These are phyloP conservation scores for Pichia sp. DNA, from an alignment of 1,139 yeast species.

Conservation along the genomic window DNA sequence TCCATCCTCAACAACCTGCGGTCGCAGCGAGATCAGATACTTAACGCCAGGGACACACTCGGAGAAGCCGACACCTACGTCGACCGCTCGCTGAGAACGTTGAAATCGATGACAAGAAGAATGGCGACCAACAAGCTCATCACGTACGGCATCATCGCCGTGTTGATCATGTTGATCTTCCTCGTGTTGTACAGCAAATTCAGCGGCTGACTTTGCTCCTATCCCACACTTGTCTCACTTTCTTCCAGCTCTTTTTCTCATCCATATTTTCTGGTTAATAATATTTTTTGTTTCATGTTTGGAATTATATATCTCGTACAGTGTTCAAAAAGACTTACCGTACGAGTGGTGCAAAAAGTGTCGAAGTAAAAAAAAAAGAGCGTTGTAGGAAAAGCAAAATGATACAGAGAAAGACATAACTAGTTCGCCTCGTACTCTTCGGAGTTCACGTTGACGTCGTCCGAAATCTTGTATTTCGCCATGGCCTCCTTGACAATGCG, in stretches of 20 bases:
- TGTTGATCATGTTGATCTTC: slow-evolving; percentile 75
- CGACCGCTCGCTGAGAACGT: slow-evolving; percentile 81
- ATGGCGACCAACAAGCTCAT: slow-evolving; percentile 93
- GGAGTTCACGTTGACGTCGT: slow-evolving; percentile 41
- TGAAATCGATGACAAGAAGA: slow-evolving; percentile 89
- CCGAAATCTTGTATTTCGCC: slow-evolving; percentile 42
- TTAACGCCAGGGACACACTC: slow-evolving; percentile 73
- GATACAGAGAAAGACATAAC: background rate
- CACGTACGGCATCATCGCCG: slow-evolving; percentile 92
- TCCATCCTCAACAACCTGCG: slow-evolving; percentile 84
- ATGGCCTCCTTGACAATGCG: slow-evolving; percentile 54
- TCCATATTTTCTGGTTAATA: background rate
- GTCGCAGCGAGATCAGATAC: slow-evolving; percentile 89
- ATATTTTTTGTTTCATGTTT: background rate
- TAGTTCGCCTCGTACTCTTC: slow-evolving; percentile 55
- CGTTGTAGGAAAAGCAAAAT: background rate
- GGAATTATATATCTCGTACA: background rate
- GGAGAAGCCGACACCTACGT: slow-evolving; percentile 91
- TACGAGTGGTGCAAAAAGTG: background rate
- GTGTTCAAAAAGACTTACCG: background rate
- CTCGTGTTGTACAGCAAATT: slow-evolving; percentile 86
- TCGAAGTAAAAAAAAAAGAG: background rate
- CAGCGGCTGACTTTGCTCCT: slow-evolving; percentile 38
- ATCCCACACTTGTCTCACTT: too few relatives aligned
- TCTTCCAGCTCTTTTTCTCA: background rate